Conservation (phyloP, 352 stramenopile genomes). For the Albugo laibachii region DNA sequence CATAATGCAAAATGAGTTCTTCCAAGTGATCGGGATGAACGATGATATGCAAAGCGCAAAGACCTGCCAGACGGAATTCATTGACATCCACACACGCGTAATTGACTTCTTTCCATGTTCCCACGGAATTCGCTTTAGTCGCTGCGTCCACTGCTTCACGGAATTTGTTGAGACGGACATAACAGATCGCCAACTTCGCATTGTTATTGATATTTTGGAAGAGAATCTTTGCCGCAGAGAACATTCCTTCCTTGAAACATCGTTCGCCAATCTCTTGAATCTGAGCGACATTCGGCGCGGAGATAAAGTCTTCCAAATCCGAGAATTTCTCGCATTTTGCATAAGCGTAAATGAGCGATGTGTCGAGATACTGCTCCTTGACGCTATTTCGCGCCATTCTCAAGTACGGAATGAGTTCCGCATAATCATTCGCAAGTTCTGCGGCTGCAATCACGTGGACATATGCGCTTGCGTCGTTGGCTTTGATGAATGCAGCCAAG, state of each 20-base stretch:
- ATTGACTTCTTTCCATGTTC: constrained; percentile 99
- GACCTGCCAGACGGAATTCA: constrained; percentile 95
- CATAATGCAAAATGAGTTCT: constrained; percentile 98
- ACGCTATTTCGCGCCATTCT: constrained; percentile 98
- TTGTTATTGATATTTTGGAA: constrained; percentile 99
- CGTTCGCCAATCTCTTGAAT: constrained; percentile 98
- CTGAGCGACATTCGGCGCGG: constrained; percentile 97
- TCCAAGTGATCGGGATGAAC: constrained; percentile 99
- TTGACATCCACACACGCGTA: constrained; percentile 94
- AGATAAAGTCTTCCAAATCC: constrained; percentile 99
- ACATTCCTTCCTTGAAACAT: constrained; percentile 97
- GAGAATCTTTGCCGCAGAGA: constrained; percentile 96
- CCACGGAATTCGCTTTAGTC: constrained; percentile 97
- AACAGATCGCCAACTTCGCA: constrained; percentile 98
- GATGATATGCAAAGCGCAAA: constrained; percentile 98
- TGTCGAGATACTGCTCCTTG: constrained; percentile 99
- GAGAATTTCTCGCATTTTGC: constrained; percentile 97
- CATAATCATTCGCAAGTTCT: constrained; percentile 92
- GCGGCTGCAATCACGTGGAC: constrained; percentile 94
- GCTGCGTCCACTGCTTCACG: constrained; percentile 97
- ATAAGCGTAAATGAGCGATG: constrained; percentile 98
- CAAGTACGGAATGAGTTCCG: constrained; percentile 95
- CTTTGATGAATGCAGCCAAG: constrained; percentile 99
- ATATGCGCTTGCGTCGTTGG: constrained; percentile 94
- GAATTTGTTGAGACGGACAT: constrained; percentile 98